phyloP scores from a whole-genome alignment of 2,329 filamentous ascomycete genomes.

The Colletotrichum spinosum region DNA sequence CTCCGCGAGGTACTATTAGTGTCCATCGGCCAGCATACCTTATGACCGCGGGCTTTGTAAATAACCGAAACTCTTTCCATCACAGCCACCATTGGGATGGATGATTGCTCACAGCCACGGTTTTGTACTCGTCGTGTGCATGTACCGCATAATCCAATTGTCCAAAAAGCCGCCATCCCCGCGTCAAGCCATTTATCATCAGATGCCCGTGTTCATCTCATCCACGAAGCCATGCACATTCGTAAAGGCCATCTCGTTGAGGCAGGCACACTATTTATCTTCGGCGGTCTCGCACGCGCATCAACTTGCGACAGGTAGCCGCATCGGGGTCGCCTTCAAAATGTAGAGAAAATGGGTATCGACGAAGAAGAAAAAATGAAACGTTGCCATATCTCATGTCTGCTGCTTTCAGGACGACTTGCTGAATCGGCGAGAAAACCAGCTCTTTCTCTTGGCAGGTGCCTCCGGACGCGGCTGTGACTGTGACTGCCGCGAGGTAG shows the following conservation, averaged over 20 bases:
- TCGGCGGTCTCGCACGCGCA: constrained; percentile 1
- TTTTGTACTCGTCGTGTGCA: constrained; percentile 39
- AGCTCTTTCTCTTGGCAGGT: constrained; percentile 86
- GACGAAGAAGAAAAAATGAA: constrained; percentile 35
- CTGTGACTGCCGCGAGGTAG: constrained; percentile 32
- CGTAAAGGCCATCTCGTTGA: not conserved
- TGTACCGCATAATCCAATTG: constrained; percentile 36
- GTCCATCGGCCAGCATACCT: not conserved
- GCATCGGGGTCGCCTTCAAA: constrained; percentile 10
- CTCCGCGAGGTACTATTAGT: not conserved
- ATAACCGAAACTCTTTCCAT: not conserved
- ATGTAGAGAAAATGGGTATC: constrained; percentile 38
- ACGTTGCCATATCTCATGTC: constrained; percentile 15
- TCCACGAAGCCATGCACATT: not conserved
- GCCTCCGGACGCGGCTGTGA: constrained; percentile 46
- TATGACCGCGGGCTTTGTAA: not conserved
- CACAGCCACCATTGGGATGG: constrained; percentile 1
- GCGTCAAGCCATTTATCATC: not conserved
- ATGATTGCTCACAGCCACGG: constrained; percentile 3
- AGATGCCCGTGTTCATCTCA: not conserved
- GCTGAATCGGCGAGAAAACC: constrained; percentile 87
- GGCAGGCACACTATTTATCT: not conserved
- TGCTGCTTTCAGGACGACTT: constrained; percentile 54
- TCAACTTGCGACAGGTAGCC: constrained; percentile 5
- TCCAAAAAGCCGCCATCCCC: constrained; percentile 18